Percentiles rank a stretch among this genome's conserved stretches.
These are phyloP conservation scores for Spizellomyces sp. DNA, from an alignment of 192 early-diverging fungal species.

Conservation along the genomic window DNA sequence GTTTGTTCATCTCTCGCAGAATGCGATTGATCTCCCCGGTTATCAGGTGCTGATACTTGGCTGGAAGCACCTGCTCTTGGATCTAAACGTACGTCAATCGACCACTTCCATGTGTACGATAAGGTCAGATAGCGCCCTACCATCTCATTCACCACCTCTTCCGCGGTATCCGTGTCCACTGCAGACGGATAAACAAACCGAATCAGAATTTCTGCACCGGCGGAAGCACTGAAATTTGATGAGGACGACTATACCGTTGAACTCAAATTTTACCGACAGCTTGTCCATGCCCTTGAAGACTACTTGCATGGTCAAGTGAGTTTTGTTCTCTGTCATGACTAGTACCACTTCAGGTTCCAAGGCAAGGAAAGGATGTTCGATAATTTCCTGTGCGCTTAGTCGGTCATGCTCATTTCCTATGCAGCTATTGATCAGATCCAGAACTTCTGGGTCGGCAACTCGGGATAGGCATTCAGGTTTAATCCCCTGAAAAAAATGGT, in stretches of 20 bases:
- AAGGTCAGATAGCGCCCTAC: conserved; percentile 36
- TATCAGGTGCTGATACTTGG: conserved; percentile 74
- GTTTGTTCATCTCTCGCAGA: conserved; percentile 70
- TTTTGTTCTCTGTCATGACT: conserved; percentile 61
- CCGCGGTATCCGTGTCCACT: conserved; percentile 76
- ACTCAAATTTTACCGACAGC: conserved; percentile 82
- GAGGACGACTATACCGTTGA: conserved; percentile 48
- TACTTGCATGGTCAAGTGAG: conserved; percentile 70
- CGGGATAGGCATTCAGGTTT: conserved; percentile 72
- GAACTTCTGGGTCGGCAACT: conserved; percentile 66
- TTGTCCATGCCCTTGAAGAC: conserved; percentile 78
- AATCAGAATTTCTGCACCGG: not conserved
- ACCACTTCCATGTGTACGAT: not conserved
- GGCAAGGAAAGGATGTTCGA: conserved; percentile 73
- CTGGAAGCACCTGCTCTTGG: conserved; percentile 74
- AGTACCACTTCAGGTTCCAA: conserved; percentile 78
- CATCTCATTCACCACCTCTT: conserved; percentile 81
- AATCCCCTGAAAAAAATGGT: conserved; percentile 51
- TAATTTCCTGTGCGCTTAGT: conserved; percentile 69
- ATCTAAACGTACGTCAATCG: conserved; percentile 49
- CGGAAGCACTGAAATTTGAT: not conserved
- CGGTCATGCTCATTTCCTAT: conserved; percentile 66
- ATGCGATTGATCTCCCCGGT: conserved; percentile 84
- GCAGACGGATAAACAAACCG: not conserved
- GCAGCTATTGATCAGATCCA: conserved; percentile 67